Evolutionary conservation across 1,284 basidiomycete species (phyloP), one percentile per base, ranked within the genome.

Genomic region (Leucoagaricus sp.): DNA sequence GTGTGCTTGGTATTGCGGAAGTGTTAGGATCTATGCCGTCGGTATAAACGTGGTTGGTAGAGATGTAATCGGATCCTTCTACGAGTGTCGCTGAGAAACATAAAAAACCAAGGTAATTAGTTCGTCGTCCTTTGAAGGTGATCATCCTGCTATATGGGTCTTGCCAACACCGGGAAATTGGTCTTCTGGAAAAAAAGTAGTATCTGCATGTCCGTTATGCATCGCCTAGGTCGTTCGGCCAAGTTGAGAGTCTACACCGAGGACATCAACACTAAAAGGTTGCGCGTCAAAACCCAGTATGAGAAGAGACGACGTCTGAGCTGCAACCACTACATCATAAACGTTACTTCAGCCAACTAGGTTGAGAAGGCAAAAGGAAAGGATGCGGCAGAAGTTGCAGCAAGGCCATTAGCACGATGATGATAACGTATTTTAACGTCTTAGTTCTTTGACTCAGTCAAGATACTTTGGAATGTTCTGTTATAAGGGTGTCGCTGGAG

Each of bases 231-330:
- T 58, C 5, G 57, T 58, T 21, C 57, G 40, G 29, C 57, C 46
- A 2, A 25, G 6, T 28, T 53, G 34, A 23, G 50, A 53, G 31
- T 58, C 57, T 47, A 49, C 23, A 12, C 57, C 57, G 13, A 49
- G 38, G 21, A 58, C 47, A n/a, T 58, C 46, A 8, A 41, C 51
- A 15, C 50, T 58, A 19, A 58, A 52, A 12, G 57, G 57, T 29
- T 53, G 51, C 26, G 57, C 21, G 5, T 58, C 57, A 34, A 58
- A 58, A 3, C 57, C 57, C 12, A 51, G 57, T 25, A 58, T 49
- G 31, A 53, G 49, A 6, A 58, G 40, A 12, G 51, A 58, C 13
- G 57, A 53, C 28, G 52, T 51, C 28, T 50, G 49, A 17, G 49
- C 49, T 29, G 23, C 49, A 50, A 50, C 49, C 49, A 50, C 49